A percentile compares a stretch with the other conserved stretches of the same genome.
Evolutionary conservation across 352 stramenopile genomes (phyloP).

Genomic region (Peronosclerospora sorghi): DNA sequence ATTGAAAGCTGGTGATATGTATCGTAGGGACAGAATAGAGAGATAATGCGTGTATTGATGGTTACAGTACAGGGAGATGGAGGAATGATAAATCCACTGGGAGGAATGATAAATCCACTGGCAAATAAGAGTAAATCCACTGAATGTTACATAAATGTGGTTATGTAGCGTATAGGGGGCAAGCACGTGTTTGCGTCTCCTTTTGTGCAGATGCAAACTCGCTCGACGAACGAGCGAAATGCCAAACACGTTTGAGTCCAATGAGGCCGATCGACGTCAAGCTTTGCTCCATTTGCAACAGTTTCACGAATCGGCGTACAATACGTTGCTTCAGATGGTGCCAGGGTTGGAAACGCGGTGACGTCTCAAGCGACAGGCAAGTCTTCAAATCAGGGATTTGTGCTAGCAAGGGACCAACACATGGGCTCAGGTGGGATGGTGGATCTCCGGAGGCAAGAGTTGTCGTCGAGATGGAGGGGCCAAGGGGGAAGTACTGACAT

Average conservation of each 20-base stretch:
- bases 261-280: conserved; percentile 42
- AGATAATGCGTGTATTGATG: too few relatives aligned
- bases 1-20: too few relatives aligned
- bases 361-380: not conserved
- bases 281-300: conserved; percentile 55
- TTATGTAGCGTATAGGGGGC: too few relatives aligned
- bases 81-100: too few relatives aligned
- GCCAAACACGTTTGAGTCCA: conserved; percentile 49
- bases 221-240: conserved; percentile 30
- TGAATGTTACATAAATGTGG: too few relatives aligned
- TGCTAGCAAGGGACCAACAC: not conserved
- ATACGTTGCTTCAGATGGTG: conserved; percentile 36
- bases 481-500: not conserved
- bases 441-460: not conserved
- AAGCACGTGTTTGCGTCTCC: too few relatives aligned
- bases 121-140: too few relatives aligned
- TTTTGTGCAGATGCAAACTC: conserved; percentile 46
- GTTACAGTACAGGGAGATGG: too few relatives aligned
- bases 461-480: not conserved
- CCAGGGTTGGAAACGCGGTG: conserved; percentile 16
- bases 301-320: conserved; percentile 43
- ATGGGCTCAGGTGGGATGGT: not conserved
- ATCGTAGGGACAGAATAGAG: too few relatives aligned
- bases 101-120: too few relatives aligned
- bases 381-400: not conserved